Conservation (phyloP, 2,329 filamentous ascomycete genomes). For the Aspergillus arachidicola region DNA sequence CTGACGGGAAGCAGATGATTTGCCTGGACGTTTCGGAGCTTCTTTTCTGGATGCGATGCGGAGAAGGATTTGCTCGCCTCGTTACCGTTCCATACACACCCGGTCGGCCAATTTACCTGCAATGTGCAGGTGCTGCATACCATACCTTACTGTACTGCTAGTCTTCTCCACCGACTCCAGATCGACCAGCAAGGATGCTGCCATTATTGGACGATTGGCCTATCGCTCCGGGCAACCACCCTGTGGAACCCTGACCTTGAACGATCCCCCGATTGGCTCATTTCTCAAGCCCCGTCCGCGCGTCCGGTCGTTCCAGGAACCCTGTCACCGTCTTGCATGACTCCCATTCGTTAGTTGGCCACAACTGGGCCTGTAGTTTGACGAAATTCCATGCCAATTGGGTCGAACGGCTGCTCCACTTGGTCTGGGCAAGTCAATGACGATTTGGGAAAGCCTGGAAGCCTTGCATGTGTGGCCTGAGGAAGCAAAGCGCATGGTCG, state of each 20-base stretch:
- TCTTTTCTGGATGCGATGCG: conserved; percentile 20
- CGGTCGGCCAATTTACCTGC: conserved; percentile 6
- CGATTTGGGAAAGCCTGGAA: neutral
- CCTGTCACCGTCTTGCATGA: conserved; percentile 11
- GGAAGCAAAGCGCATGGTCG: neutral
- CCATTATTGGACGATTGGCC: conserved; percentile 23
- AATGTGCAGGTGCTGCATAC: conserved; percentile 7
- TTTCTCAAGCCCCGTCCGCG: conserved; percentile 18
- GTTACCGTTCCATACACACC: conserved; percentile 16
- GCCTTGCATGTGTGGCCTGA: conserved; percentile 1
- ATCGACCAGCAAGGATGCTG: conserved; percentile 23
- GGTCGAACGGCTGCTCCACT: conserved; percentile 9
- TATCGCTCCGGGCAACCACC: conserved; percentile 13
- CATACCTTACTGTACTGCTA: conserved; percentile 18
- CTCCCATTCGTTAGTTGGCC: conserved; percentile 17
- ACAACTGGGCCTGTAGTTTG: conserved; percentile 1
- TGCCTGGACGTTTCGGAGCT: conserved; percentile 17
- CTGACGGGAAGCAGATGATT: conserved; percentile 22
- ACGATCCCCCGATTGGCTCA: conserved; percentile 12
- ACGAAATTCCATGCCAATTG: conserved; percentile 13
- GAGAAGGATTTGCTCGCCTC: conserved; percentile 21
- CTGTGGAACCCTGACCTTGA: neutral
- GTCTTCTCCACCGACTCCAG: conserved; percentile 17
- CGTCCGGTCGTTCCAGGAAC: conserved; percentile 18
- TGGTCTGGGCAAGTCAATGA: neutral